Evolutionary conservation across 2,329 filamentous ascomycete genomes (phyloP), one percentile per base, ranked within the genome.

Genomic region (Alternaria consortialis): DNA sequence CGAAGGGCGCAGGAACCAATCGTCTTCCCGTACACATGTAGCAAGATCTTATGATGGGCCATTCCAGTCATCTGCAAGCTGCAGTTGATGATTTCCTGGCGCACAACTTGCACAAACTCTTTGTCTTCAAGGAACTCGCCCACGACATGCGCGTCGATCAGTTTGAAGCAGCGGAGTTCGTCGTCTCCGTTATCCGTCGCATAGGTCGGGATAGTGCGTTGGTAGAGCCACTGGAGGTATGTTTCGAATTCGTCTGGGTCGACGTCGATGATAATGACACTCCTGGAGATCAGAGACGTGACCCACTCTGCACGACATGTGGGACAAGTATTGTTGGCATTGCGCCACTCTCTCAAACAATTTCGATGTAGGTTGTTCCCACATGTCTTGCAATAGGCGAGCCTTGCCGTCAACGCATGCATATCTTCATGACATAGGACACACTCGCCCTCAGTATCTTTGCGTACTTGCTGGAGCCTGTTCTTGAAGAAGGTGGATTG

Each of bases 391-490:
- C 37, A 40, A 20, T 7, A 20, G 9, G 11, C 20, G 2, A 40
- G 3, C n/a, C 20, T 5, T 23, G 9, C 9, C 2, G 17, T 11
- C 4, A 12, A 5, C 1, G 37, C 4, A 40, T 40, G 8, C n/a
- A 40, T n/a, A 0, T 23, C 3, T 7, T 40, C 37, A n/a, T 40
- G 37, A 20, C 37, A 40, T 40, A 23, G 17, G 37, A 40, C 37
- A 20, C 37, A 40, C 0, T 40, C 17, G 37, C 37, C 37, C 6
- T 40, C 37, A 6, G 20, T 20, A 2, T 40, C 37, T 13, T 40
- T 13, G 1, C 4, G 1, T 20, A 5, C 4, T 20, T 11, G 3
- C 17, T 40, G 37, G 27, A 8, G 2, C 2, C 3, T 0, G 9
- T 46, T 31, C 27, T 46, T 46, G 27, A 46, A 46, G 6, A n/a